Evolutionary conservation across 148 eudicot species (phyloP).

Genomic region (Rhododendron griersonianum): DNA sequence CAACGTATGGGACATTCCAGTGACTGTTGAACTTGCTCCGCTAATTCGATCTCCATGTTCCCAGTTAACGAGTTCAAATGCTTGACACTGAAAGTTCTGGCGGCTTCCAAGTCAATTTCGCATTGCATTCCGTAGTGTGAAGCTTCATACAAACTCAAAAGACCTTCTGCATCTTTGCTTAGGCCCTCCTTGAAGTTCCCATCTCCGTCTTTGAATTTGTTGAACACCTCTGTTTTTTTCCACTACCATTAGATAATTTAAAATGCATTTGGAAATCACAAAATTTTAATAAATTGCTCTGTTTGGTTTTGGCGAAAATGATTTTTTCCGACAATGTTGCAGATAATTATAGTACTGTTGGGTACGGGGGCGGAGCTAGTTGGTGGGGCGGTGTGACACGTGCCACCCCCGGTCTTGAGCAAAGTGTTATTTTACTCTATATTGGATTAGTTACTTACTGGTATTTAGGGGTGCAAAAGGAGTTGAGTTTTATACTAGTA

Average conservation of each 20-base stretch:
- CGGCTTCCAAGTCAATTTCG: conserved; percentile 11
- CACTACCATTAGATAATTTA: neutral
- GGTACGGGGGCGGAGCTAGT: too few relatives aligned
- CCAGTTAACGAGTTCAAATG: neutral
- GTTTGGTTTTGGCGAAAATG: too few relatives aligned
- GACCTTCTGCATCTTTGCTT: neutral
- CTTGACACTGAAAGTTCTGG: neutral
- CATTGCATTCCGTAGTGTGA: neutral
- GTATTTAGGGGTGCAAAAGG: too few relatives aligned
- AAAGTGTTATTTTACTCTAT: too few relatives aligned
- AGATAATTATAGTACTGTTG: too few relatives aligned
- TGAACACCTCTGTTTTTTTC: neutral
- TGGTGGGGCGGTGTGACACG: too few relatives aligned
- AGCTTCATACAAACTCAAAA: conserved; percentile 9
- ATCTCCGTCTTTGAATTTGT: conserved; percentile 7
- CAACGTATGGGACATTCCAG: conserved; percentile 6
- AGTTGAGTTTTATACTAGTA: too few relatives aligned
- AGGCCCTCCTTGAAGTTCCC: conserved; percentile 2
- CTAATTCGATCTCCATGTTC: neutral
- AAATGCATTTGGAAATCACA: too few relatives aligned
- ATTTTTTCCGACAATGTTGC: too few relatives aligned
- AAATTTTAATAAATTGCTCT: too few relatives aligned
- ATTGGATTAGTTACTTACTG: too few relatives aligned
- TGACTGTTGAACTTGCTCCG: neutral
- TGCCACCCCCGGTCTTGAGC: too few relatives aligned